These are phyloP conservation scores for Geotrichum reessii DNA, from an alignment of 1,139 yeast genomes.

Conservation along the genomic window DNA sequence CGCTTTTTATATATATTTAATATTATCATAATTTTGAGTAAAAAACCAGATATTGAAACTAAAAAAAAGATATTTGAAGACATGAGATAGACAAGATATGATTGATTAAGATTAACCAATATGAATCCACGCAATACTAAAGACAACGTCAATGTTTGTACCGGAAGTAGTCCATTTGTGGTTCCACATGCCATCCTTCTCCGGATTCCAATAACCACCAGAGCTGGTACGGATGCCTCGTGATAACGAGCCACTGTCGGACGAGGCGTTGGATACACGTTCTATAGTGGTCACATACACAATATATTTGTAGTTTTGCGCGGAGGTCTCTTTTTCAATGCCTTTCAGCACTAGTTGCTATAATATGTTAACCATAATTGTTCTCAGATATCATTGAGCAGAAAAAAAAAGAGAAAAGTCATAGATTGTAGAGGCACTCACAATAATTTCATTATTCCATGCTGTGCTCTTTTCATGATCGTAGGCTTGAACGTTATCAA, in stretches of 20 bases:
- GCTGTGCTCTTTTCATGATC: constrained; percentile 20
- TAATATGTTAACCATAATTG: not conserved
- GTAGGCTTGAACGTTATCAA: constrained; percentile 12
- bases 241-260: constrained; percentile 26
- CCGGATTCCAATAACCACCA: constrained; percentile 35
- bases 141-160: constrained; percentile 23
- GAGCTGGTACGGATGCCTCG: constrained; percentile 28
- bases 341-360: constrained; percentile 22
- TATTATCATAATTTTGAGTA: not conserved
- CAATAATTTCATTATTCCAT: constrained; percentile 25
- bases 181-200: constrained; percentile 37
- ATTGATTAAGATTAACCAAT: constrained; percentile 13
- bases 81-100: not conserved
- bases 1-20: not conserved
- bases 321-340: constrained; percentile 24
- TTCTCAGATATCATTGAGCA: constrained; percentile 1
- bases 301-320: constrained; percentile 31
- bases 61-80: not conserved
- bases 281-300: constrained; percentile 30
- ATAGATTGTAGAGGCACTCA: constrained; percentile 7
- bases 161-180: constrained; percentile 25
- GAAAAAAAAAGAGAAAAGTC: not conserved
- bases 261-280: constrained; percentile 8
- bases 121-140: constrained; percentile 35
- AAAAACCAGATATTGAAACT: not conserved